Base-by-base conservation (phyloP, 768 basidiomycete genomes). In the Tephrocybe sp. region DNA sequence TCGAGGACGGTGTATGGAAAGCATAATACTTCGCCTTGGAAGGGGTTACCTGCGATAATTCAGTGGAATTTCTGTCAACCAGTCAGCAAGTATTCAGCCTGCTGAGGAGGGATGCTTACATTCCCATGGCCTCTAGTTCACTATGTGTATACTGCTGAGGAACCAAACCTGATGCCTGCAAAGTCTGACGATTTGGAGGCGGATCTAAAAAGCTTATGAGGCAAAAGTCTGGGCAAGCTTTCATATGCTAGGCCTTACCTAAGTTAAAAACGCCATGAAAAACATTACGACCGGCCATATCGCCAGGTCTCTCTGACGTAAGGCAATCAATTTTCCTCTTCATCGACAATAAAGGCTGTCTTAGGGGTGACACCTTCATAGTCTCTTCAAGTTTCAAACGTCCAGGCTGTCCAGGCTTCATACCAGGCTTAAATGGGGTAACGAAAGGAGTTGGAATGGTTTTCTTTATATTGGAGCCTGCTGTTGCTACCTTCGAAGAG, bases 351-450 rank as follows among this genome's bases (percentile, higher is more conserved):
- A 22, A 35, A 14, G 45, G 22, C 47, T 33, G 41, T 33, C 17
- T 52, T 32, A 51, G 45, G 45, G 51, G 42, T 19, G 42, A 55
- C 55, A 23, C 49, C 54, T 54, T 69, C 14, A 47, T 30, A 35
- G 60, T 48, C 36, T 61, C 58, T 45, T 62, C 53, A 34, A 71
- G 65, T 44, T 57, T 58, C 7, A 59, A 46, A 41, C 67, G 64
- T 17, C 73, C 75, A 40, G 68, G 64, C 54, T 76, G 71, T 33
- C 70, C 71, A 40, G 78, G 76, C 54, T 68, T 69, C 69, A 77
- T 70, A 22, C 76, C 78, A 5, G 65, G 47, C 59, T 85, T 87
- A 62, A 87, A 87, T 0, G 84, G 84, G 1, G 84, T 85, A 6
- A 76, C 65, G 53, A 85, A 85, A n/a, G 71, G 71, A 9, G 71